Base-by-base conservation (phyloP, 768 basidiomycete species). In the Russula sp. region DNA sequence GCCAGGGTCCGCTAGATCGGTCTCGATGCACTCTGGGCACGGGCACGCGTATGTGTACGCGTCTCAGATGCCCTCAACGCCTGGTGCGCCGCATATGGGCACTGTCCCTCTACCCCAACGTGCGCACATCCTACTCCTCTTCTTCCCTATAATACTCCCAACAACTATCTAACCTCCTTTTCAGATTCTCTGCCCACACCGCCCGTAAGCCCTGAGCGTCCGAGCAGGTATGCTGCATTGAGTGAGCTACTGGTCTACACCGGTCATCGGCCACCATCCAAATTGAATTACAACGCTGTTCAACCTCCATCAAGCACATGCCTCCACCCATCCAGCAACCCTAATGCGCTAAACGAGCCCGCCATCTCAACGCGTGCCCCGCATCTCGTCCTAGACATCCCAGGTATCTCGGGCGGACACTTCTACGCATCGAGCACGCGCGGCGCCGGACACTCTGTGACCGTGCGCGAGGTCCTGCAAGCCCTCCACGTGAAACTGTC, bases 391-490 rank as follows among this genome's bases (percentile, higher is more conserved):
- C 63, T 67, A 42, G 63, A 64, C 32, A 42, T 67, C 20, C 66
- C 66, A 1, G 66, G 66, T 16, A 13, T 59, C 49, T 56, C 59
- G 3, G 55, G 64, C 0, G 63, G 62, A 18, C 34, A 26, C 28
- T 67, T 67, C 54, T 64, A 67, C 24, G 66, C 63, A 13, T 54
- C 57, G 22, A 55, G 54, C 48, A 26, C 40, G 6, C 57, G 22
- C 18, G 57, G 53, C n/a, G 26, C 5, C 13, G 56, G 51, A 1
- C 56, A 64, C 36, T 49, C 59, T 49, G 59, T 67, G 24, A 67
- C 63, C 42, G 66, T 67, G 63, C 53, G 58, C 55, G 63, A 67
- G 14, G 63, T 67, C 4, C 49, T 67, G 44, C 16, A 67, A 8
- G 66, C 63, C 18, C 24, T 67, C 36, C 22, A 59, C 59, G 50